phyloP scores from a whole-genome alignment of 495 filamentous ascomycete species.

The Melanomma pulvis-pyrius region DNA sequence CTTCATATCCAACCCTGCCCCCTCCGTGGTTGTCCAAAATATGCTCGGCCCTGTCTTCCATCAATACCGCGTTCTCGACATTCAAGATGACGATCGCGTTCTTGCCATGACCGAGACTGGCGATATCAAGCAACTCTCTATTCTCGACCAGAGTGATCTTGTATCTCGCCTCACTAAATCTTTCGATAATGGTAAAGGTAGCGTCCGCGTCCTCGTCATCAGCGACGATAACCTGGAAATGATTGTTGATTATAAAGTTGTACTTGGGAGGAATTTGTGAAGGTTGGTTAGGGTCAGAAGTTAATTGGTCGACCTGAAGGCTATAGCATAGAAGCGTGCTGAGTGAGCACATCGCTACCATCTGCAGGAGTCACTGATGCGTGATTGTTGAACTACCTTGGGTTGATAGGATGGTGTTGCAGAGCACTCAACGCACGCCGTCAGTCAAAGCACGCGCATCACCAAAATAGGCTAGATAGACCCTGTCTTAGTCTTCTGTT shows the following conservation, averaged over 20 bases:
- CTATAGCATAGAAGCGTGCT: too few species aligned
- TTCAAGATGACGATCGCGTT: conserved; percentile 81
- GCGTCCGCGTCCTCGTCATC: conserved; percentile 92
- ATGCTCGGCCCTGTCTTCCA: conserved; percentile 99
- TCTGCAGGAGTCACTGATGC: too few species aligned
- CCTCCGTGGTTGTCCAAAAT: conserved; percentile 97
- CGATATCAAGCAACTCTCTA: conserved; percentile 96
- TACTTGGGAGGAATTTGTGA: conserved; percentile 76
- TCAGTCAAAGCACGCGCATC: too few species aligned
- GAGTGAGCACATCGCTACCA: too few species aligned
- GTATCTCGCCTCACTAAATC: conserved; percentile 78
- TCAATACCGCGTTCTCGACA: conserved; percentile 99
- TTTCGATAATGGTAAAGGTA: conserved; percentile 90
- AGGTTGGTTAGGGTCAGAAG: too few species aligned
- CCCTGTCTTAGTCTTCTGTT: too few species aligned
- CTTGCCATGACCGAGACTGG: conserved; percentile 85
- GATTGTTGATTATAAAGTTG: conserved; percentile 98
- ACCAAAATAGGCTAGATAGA: too few species aligned
- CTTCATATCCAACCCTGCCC: conserved; percentile 94
- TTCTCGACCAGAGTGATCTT: conserved; percentile 90
- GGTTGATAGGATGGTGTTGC: too few species aligned
- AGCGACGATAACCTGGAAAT: conserved; percentile 91
- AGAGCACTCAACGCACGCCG: too few species aligned
- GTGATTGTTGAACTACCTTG: too few species aligned
- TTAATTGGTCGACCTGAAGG: too few species aligned